These are phyloP conservation scores for Salix caprea DNA, from an alignment of 345 rosid species.

Conservation along the genomic window DNA sequence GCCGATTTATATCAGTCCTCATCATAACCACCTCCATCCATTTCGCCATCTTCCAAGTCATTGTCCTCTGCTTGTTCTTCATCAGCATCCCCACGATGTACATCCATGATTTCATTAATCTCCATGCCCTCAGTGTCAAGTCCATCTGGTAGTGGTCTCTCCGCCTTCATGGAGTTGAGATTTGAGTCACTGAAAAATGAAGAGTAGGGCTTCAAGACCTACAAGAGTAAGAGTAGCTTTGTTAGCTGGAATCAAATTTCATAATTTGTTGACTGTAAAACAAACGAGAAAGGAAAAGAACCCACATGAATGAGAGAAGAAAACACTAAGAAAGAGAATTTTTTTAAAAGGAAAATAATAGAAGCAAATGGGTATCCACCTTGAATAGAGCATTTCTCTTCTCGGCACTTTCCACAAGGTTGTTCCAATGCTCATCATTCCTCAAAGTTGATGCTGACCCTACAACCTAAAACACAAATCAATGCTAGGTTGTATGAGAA, in stretches of 20 bases:
- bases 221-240: slow-evolving; percentile 17
- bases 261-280: too few species aligned
- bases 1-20: slow-evolving; percentile 14
- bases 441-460: slow-evolving; percentile 78
- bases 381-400: slow-evolving; percentile 52
- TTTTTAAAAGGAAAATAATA: too few species aligned
- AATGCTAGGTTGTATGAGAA: background rate
- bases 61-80: slow-evolving; percentile 38
- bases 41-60: slow-evolving; percentile 46
- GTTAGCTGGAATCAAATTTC: slow-evolving; percentile 3
- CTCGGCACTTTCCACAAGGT: slow-evolving; percentile 73
- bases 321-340: background rate
- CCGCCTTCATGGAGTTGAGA: slow-evolving; percentile 43
- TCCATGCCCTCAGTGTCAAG: slow-evolving; percentile 13
- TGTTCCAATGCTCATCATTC: slow-evolving; percentile 74
- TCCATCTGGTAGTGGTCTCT: slow-evolving; percentile 15
- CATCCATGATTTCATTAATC: slow-evolving; percentile 15
- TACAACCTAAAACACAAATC: slow-evolving; percentile 56
- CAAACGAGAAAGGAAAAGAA: background rate
- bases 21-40: slow-evolving; percentile 38
- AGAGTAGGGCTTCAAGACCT: slow-evolving; percentile 76
- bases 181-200: slow-evolving; percentile 59
- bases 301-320: background rate
- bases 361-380: slow-evolving; percentile 29
- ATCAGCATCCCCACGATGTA: slow-evolving; percentile 31